Percentiles rank a stretch among this genome's conserved stretches.
phyloP scores from a whole-genome alignment of 139 green algal genomes.

The Chlorella sorokiniana region DNA sequence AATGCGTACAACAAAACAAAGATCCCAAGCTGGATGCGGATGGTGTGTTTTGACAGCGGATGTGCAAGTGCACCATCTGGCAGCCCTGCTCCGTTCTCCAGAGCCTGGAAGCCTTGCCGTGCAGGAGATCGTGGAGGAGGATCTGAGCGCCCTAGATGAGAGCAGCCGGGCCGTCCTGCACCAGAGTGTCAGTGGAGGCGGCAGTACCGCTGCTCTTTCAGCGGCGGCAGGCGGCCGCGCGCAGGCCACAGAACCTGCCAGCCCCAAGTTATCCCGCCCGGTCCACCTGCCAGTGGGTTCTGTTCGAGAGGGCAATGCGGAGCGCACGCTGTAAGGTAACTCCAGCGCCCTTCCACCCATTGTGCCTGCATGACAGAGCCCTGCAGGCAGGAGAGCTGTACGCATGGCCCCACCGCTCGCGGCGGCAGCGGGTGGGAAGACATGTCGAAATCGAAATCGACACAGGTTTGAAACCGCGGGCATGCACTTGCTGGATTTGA shows the following conservation, averaged over 20 bases:
- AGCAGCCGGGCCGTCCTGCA: background rate
- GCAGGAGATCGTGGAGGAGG: conserved; percentile 16
- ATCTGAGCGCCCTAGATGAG: background rate
- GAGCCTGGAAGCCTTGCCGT: background rate
- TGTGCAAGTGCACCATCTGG: background rate
- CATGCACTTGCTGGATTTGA: background rate
- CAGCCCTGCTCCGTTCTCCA: too few species aligned
- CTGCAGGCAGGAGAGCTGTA: background rate
- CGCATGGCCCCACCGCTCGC: background rate
- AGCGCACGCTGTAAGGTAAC: background rate
- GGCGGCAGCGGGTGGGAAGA: background rate
- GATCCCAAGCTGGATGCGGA: too few species aligned
- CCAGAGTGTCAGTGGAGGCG: background rate
- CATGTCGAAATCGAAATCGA: background rate
- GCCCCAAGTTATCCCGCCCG: background rate
- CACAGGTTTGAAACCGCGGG: background rate
- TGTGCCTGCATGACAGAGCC: background rate
- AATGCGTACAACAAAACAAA: too few species aligned
- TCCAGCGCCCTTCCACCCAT: background rate
- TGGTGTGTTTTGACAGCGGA: background rate
- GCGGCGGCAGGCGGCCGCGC: background rate
- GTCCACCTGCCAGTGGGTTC: background rate
- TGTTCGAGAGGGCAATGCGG: background rate
- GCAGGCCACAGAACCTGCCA: background rate
- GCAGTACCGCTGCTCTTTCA: background rate